Percentiles rank a stretch among this genome's conserved stretches.
Conservation (phyloP, 2,329 filamentous ascomycete genomes). For the Colletotrichum shisoi region DNA sequence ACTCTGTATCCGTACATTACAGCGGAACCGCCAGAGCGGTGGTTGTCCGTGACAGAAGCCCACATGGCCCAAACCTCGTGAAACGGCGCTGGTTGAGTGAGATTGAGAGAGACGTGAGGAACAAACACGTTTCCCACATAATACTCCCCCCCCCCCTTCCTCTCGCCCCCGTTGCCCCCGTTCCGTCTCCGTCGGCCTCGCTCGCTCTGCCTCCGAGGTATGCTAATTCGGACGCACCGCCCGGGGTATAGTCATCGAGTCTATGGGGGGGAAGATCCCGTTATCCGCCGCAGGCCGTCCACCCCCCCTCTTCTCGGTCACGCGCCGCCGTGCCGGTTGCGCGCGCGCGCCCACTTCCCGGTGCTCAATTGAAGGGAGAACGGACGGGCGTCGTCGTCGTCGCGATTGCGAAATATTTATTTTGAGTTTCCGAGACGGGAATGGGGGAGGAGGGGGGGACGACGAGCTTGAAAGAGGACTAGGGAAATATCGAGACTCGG, state of each 20-base stretch:
- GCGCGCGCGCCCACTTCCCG: constrained; percentile 29
- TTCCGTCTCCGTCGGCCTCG: not conserved
- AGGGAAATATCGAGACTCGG: constrained; percentile 8
- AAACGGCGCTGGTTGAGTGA: not conserved
- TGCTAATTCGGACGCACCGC: constrained; percentile 15
- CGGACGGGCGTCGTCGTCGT: constrained; percentile 2
- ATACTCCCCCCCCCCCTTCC: not conserved
- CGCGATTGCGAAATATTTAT: not conserved
- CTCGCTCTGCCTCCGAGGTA: constrained; percentile 19
- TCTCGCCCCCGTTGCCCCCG: no score
- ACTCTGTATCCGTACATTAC: no score
- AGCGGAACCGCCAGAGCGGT: not conserved
- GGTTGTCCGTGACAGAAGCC: not conserved
- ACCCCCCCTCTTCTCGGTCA: constrained; percentile 23
- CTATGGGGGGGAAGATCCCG: no score
- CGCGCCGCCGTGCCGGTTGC: constrained; percentile 21
- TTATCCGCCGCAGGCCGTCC: not conserved
- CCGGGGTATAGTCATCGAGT: not conserved
- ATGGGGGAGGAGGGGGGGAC: no score
- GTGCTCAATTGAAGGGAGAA: not conserved
- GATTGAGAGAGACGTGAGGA: not conserved
- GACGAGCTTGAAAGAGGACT: not conserved
- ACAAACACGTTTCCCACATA: constrained; percentile 2
- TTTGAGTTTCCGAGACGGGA: not conserved
- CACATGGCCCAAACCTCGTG: not conserved